Evolutionary conservation across 345 rosid species (phyloP).

Genomic region (Linum lewisii): DNA sequence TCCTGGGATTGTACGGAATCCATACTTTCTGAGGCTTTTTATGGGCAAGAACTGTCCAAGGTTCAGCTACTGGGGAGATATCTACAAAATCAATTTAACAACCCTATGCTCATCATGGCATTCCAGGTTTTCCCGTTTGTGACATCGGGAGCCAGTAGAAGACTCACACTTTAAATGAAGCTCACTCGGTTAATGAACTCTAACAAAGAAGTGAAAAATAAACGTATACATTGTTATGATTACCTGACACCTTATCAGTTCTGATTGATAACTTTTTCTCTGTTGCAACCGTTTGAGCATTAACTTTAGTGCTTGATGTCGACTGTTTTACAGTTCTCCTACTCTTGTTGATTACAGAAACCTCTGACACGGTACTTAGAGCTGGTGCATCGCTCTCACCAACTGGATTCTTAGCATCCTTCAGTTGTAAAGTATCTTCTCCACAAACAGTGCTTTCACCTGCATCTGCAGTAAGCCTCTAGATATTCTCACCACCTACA

Average conservation of each 20-base stretch:
- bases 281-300: slow-evolving; percentile 15
- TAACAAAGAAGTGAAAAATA: neutral
- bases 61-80: slow-evolving; percentile 40
- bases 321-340: slow-evolving; percentile 35
- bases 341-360: slow-evolving; percentile 19
- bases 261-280: slow-evolving; percentile 26
- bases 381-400: slow-evolving; percentile 20
- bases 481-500: neutral
- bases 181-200: neutral
- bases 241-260: slow-evolving; percentile 31
- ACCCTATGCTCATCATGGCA: slow-evolving; percentile 21
- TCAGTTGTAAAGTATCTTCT: slow-evolving; percentile 22
- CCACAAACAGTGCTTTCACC: slow-evolving; percentile 29
- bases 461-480: slow-evolving; percentile 17
- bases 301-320: slow-evolving; percentile 14
- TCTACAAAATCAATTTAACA: slow-evolving; percentile 11
- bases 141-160: slow-evolving; percentile 7
- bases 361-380: slow-evolving; percentile 25
- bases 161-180: neutral
- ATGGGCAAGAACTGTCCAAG: slow-evolving; percentile 83
- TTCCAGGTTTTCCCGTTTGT: slow-evolving; percentile 24
- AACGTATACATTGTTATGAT: neutral
- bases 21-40: slow-evolving; percentile 89
- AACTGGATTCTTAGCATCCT: slow-evolving; percentile 14
- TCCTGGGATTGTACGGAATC: slow-evolving; percentile 72